A percentile compares a stretch with the other conserved stretches of the same genome.
Conservation (phyloP, 176 grass and related monocot genomes). For the Rhynchospora breviuscula region DNA sequence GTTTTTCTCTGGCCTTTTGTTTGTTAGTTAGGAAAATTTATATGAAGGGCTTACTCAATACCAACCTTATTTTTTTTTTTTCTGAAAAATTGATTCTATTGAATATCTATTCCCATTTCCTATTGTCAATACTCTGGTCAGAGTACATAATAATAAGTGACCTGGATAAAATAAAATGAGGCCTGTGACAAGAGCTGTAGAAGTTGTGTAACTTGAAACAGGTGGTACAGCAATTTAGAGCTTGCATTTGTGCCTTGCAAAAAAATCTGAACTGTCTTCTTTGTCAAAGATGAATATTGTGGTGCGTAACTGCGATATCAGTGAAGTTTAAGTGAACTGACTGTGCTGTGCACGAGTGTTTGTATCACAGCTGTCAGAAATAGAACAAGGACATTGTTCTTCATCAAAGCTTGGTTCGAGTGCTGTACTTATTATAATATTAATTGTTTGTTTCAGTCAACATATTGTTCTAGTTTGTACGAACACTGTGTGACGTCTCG, state of each 20-base stretch:
- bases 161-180: neutral
- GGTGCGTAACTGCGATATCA: neutral
- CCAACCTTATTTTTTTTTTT: no score
- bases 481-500: slow-evolving; percentile 54
- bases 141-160: no score
- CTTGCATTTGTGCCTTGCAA: neutral
- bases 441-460: slow-evolving; percentile 47
- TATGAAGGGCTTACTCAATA: neutral
- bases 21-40: neutral
- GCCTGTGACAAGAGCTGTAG: neutral
- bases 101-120: no score
- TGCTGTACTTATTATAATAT: neutral
- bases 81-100: no score
- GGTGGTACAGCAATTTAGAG: no score
- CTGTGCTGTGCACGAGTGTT: neutral
- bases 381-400: neutral
- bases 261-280: neutral
- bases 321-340: no score
- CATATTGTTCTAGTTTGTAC: slow-evolving; percentile 79
- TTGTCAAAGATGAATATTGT: neutral
- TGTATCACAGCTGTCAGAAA: neutral
- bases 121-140: no score
- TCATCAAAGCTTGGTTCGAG: neutral
- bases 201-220: neutral
- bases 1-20: neutral